phyloP scores from a whole-genome alignment of 176 grass and related monocot genomes.

The Oryza glaberrima region DNA sequence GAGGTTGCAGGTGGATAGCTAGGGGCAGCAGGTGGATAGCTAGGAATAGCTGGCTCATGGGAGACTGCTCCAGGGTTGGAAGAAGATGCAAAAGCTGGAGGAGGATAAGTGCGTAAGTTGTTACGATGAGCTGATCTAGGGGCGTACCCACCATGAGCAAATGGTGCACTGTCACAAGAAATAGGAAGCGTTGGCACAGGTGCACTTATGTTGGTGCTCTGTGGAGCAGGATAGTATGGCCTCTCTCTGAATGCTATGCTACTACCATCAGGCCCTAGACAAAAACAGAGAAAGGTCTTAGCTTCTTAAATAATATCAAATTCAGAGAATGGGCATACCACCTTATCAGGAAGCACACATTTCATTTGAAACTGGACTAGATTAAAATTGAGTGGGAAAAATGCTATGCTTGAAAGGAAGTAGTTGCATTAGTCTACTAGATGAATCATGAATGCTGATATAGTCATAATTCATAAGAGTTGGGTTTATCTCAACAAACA shows the following conservation, averaged over 20 bases:
- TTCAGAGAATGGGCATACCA: not conserved
- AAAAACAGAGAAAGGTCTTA: not conserved
- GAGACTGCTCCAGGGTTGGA: slow-evolving; percentile 34
- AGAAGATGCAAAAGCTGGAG: slow-evolving; percentile 43
- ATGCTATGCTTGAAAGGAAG: slow-evolving; percentile 5
- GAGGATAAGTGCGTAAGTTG: slow-evolving; percentile 32
- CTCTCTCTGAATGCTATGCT: slow-evolving; percentile 47
- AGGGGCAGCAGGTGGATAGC: slow-evolving; percentile 39
- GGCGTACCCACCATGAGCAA: slow-evolving; percentile 41
- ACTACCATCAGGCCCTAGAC: slow-evolving; percentile 24
- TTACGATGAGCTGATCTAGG: slow-evolving; percentile 43
- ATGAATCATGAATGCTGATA: not conserved
- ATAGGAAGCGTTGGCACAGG: slow-evolving; percentile 35
- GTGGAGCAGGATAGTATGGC: slow-evolving; percentile 46
- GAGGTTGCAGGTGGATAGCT: slow-evolving; percentile 41
- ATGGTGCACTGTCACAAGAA: slow-evolving; percentile 37
- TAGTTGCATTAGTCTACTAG: not conserved
- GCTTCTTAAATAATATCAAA: slow-evolving; percentile 32
- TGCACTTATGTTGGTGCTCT: slow-evolving; percentile 43
- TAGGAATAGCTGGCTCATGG: slow-evolving; percentile 32
- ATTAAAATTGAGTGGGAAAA: not conserved
- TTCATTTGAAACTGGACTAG: not conserved
- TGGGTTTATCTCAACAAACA: not conserved
- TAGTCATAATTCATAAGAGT: not conserved
- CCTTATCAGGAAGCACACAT: not conserved